Base-by-base conservation (phyloP, 1,284 basidiomycete species). In the Fomitopsis schrenkii region DNA sequence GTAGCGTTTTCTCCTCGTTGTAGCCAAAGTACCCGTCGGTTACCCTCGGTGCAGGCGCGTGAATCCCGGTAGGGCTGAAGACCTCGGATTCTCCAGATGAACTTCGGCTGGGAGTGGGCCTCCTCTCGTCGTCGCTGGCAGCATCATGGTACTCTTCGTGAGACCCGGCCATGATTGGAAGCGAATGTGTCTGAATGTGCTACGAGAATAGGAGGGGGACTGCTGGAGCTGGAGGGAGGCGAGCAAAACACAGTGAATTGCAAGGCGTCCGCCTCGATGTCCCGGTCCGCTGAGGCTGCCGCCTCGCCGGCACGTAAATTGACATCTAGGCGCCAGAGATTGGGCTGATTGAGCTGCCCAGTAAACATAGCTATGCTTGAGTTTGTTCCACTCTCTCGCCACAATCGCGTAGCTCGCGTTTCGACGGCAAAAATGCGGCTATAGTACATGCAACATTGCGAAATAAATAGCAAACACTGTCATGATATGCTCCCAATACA, bases 1-100 rank as follows among this genome's bases (percentile, higher is more conserved):
- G 83, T 48, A 88, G 77, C 48, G 77, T 85, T 68, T 87, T 90
- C 75, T 92, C 90, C 65, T 92, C 90, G 30, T 79, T 79, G 72
- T 92, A 92, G 4, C 86, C 86, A 71, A 89, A 92, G 74, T 86
- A 92, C 0, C 86, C 88, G 69, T 90, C 87, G 63, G 82, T 80
- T 7, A 83, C 73, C 67, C 86, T 54, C 2, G 52, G 35, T 38
- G 52, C 80, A 1, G 87, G 84, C 35, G 86, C 83, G 52, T 77
- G 69, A n/a, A 88, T 66, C 7, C 71, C 73, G 3, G 70, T 67
- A 2, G 72, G 59, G 30, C 55, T 56, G n/a, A 48, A 58, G 19
- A 19, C 36, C 15, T 19, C 45, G 4, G 62, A 60, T 6, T 58
- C 62, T 22, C 55, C 42, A 30, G 61, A 62, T 5, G 57, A 62